Conservation (phyloP, 768 basidiomycete species). For the Naematelia encephala region DNA sequence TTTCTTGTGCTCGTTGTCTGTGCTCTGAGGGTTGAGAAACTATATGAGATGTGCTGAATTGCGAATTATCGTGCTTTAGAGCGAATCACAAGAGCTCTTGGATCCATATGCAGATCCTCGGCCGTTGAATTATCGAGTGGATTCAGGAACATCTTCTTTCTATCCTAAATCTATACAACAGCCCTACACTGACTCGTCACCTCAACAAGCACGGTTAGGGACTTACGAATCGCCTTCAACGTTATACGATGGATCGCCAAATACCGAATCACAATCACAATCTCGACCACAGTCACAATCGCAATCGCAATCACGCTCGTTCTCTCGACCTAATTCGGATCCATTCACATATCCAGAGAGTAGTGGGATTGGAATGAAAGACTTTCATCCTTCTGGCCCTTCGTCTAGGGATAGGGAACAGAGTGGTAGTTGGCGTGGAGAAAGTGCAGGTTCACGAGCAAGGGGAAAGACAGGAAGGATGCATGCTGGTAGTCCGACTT, state of each 20-base stretch:
- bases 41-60: too few relatives aligned
- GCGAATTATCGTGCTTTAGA: constrained; percentile 5
- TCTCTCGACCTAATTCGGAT: too few relatives aligned
- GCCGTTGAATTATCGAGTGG: constrained; percentile 12
- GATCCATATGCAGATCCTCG: constrained; percentile 19
- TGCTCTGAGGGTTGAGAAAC: too few relatives aligned
- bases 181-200: constrained; percentile 10
- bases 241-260: not conserved
- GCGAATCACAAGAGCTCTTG: constrained; percentile 4
- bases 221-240: not conserved
- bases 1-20: too few relatives aligned
- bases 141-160: constrained; percentile 5
- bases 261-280: not conserved
- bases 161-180: constrained; percentile 4
- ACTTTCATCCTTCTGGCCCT: not conserved
- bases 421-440: not conserved
- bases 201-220: not conserved
- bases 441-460: not conserved
- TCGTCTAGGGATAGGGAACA: not conserved
- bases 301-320: not conserved
- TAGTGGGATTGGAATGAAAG: not conserved
- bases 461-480: constrained; percentile 4
- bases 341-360: too few relatives aligned
- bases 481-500: constrained; percentile 1
- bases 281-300: not conserved